Evolutionary conservation across 2,329 filamentous ascomycete genomes (phyloP).

Genomic region (Aspergillus fijiensis): DNA sequence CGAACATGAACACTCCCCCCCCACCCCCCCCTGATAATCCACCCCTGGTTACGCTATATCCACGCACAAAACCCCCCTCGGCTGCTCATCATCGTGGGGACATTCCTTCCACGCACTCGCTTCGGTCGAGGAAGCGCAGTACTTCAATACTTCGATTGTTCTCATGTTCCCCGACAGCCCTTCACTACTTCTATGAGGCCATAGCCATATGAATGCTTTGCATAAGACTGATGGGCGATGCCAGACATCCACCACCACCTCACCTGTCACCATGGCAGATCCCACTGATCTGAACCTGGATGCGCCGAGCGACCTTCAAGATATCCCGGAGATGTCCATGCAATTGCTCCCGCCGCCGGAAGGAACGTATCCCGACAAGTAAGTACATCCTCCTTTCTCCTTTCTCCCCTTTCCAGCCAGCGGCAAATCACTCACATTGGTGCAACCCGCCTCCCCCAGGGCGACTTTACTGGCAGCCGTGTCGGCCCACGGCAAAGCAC

Average conservation of each 20-base stretch:
- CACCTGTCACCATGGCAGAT: constrained; percentile 39
- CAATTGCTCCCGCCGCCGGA: constrained; percentile 44
- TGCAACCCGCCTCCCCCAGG: constrained; percentile 21
- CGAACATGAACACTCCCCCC: background rate
- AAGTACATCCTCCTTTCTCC: constrained; percentile 12
- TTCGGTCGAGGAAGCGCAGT: background rate
- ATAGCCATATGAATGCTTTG: background rate
- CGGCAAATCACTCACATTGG: constrained; percentile 12
- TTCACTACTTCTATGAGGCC: background rate
- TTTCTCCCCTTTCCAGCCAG: background rate
- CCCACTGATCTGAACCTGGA: constrained; percentile 45
- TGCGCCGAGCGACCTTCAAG: constrained; percentile 47
- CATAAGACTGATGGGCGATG: constrained; percentile 23
- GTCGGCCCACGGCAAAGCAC: constrained; percentile 43
- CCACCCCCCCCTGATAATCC: constrained; percentile 8
- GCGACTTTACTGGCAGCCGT: constrained; percentile 41
- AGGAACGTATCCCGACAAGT: constrained; percentile 47
- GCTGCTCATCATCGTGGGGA: constrained; percentile 19
- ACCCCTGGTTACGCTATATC: constrained; percentile 29
- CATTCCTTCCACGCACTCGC: constrained; percentile 44
- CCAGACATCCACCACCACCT: constrained; percentile 17
- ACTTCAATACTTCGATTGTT: background rate
- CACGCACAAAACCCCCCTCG: constrained; percentile 35
- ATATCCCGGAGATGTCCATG: constrained; percentile 46
- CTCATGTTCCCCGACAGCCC: background rate